Evolutionary conservation across 2,329 filamentous ascomycete species (phyloP).

Genomic region (Thermomyces lanuginosus): DNA sequence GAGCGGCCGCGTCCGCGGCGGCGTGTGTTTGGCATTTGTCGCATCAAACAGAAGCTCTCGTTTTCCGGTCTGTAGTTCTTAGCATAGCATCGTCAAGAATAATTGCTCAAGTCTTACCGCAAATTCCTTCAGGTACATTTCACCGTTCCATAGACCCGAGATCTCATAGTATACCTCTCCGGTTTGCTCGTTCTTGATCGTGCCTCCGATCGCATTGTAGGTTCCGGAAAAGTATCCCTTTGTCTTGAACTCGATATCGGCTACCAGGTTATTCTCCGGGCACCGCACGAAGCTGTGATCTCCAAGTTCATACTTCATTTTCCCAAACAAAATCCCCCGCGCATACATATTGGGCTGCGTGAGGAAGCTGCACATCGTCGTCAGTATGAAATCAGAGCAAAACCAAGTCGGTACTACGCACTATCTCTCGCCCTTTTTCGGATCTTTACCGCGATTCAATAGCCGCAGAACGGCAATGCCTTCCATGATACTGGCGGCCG

Average conservation of each 20-base stretch:
- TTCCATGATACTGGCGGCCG: conserved; percentile 95
- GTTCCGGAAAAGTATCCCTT: conserved; percentile 94
- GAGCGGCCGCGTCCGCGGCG: conserved; percentile 57
- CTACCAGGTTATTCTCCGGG: conserved; percentile 68
- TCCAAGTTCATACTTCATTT: conserved; percentile 98
- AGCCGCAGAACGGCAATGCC: conserved; percentile 77
- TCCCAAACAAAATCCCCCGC: conserved; percentile 87
- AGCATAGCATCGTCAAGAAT: conserved; percentile 5
- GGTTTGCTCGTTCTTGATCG: conserved; percentile 73
- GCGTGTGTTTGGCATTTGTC: conserved; percentile 55
- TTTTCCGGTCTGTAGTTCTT: conserved; percentile 53
- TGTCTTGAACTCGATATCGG: conserved; percentile 95
- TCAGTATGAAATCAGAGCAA: not conserved
- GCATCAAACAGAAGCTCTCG: conserved; percentile 86
- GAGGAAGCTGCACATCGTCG: conserved; percentile 45
- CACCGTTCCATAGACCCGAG: conserved; percentile 80
- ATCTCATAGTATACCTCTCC: conserved; percentile 82
- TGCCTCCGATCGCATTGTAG: conserved; percentile 89
- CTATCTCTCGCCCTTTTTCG: conserved; percentile 65
- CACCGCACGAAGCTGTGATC: conserved; percentile 89
- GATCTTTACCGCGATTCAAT: conserved; percentile 54
- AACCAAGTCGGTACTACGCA: conserved; percentile 34
- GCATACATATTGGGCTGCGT: conserved; percentile 99
- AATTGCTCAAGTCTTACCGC: conserved; percentile 38
- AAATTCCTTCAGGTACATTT: conserved; percentile 82